Conservation (phyloP, 2,329 filamentous ascomycete species). For the Penicillium freii region DNA sequence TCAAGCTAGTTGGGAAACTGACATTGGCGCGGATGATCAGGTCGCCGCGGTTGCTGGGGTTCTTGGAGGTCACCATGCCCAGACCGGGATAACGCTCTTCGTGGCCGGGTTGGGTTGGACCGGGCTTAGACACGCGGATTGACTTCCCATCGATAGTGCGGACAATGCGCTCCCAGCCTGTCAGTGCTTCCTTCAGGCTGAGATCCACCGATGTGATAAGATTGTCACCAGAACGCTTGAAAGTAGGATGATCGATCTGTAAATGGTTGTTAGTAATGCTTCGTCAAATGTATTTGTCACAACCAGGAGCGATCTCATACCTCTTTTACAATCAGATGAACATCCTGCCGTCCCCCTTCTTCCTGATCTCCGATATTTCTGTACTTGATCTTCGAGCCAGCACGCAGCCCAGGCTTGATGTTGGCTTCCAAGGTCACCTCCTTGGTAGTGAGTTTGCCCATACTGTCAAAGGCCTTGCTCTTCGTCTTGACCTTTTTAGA, state of each 20-base stretch:
- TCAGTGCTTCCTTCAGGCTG: constrained; percentile 87
- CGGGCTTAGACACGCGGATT: constrained; percentile 72
- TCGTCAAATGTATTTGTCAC: not conserved
- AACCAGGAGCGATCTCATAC: constrained; percentile 52
- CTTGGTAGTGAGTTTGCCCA: constrained; percentile 78
- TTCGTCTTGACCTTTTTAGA: constrained; percentile 99
- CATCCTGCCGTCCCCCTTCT: constrained; percentile 89
- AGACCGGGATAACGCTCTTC: constrained; percentile 76
- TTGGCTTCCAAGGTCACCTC: constrained; percentile 92
- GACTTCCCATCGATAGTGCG: constrained; percentile 90
- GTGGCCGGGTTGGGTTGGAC: constrained; percentile 81
- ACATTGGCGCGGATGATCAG: constrained; percentile 89
- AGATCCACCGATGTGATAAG: constrained; percentile 75
- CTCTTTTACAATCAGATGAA: constrained; percentile 94
- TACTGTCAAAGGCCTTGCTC: constrained; percentile 84
- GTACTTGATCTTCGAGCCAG: constrained; percentile 98
- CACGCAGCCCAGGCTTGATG: constrained; percentile 93
- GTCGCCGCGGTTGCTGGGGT: constrained; percentile 77
- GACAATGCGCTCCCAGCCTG: constrained; percentile 89
- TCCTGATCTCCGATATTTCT: constrained; percentile 97
- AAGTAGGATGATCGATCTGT: constrained; percentile 82
- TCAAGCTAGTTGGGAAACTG: constrained; percentile 80
- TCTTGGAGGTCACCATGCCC: constrained; percentile 96
- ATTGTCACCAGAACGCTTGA: constrained; percentile 84
- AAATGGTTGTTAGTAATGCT: constrained; percentile 42